Evolutionary conservation across 495 filamentous ascomycete genomes (phyloP).

Genomic region (Neurospora sp.): DNA sequence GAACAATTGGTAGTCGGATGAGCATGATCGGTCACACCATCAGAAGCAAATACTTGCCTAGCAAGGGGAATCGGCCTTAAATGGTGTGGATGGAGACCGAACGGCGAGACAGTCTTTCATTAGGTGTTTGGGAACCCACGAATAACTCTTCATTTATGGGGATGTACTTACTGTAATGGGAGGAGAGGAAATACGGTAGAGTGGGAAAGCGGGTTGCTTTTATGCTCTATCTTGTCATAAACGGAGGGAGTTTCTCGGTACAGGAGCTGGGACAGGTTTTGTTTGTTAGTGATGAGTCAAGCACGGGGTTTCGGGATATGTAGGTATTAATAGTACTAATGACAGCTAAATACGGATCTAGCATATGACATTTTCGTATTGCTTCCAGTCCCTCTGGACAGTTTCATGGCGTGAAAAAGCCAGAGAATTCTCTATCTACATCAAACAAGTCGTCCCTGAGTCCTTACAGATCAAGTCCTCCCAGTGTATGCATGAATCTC

Average conservation of each 20-base stretch:
- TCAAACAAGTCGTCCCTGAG: neutral
- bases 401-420: neutral
- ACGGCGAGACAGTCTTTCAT: neutral
- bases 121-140: neutral
- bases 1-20: slow-evolving; percentile 67
- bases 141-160: neutral
- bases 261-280: neutral
- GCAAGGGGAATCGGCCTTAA: neutral
- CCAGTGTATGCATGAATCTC: neutral
- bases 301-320: neutral
- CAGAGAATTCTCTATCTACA: neutral
- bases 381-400: neutral
- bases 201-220: neutral
- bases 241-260: neutral
- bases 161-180: neutral
- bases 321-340: neutral
- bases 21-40: slow-evolving; percentile 68
- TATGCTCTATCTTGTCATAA: neutral
- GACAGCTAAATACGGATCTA: neutral
- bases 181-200: neutral
- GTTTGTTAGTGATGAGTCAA: neutral
- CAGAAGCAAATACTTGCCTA: slow-evolving; percentile 33
- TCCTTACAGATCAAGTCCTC: neutral
- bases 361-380: neutral
- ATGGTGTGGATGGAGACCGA: neutral